A percentile compares a stretch with the other conserved stretches of the same genome.
Evolutionary conservation across 2,329 filamentous ascomycete species (phyloP).

Genomic region (Arthrobotrys sphaeroides): DNA sequence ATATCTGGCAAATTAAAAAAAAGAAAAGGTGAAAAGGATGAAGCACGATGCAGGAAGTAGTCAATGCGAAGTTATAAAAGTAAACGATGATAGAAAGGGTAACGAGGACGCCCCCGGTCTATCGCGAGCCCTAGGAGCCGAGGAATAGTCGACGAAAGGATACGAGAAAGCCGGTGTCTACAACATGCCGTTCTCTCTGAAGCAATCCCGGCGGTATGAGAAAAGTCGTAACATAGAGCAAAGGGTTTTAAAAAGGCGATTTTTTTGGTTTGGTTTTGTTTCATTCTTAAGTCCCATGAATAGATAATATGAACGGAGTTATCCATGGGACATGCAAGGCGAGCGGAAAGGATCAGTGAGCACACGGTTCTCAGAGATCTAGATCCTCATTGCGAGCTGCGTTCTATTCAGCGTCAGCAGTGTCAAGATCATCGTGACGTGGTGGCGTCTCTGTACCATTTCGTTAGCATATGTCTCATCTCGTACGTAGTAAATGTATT

Average conservation of each 20-base stretch:
- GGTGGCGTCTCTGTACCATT: slow-evolving; percentile 60
- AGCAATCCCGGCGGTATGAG: not conserved
- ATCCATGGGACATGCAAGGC: not conserved
- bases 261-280: slow-evolving; percentile 3
- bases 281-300: not conserved
- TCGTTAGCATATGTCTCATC: slow-evolving; percentile 57
- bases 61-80: not conserved
- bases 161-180: slow-evolving; percentile 20
- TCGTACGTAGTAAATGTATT: slow-evolving; percentile 37
- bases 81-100: not conserved
- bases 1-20: slow-evolving; percentile 12
- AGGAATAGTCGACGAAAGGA: slow-evolving; percentile 28
- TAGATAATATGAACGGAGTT: not conserved
- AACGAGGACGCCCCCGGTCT: slow-evolving; percentile 11
- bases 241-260: not conserved
- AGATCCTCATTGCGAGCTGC: not conserved
- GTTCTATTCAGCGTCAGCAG: slow-evolving; percentile 71
- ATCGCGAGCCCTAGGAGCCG: slow-evolving; percentile 2
- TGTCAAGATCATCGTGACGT: slow-evolving; percentile 88
- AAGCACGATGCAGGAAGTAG: not conserved
- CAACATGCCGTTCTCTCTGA: slow-evolving; percentile 5
- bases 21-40: not conserved
- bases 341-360: not conserved
- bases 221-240: not conserved
- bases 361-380: not conserved